Conservation (phyloP, 2,329 filamentous ascomycete species). For the Colletotrichum abscissum region DNA sequence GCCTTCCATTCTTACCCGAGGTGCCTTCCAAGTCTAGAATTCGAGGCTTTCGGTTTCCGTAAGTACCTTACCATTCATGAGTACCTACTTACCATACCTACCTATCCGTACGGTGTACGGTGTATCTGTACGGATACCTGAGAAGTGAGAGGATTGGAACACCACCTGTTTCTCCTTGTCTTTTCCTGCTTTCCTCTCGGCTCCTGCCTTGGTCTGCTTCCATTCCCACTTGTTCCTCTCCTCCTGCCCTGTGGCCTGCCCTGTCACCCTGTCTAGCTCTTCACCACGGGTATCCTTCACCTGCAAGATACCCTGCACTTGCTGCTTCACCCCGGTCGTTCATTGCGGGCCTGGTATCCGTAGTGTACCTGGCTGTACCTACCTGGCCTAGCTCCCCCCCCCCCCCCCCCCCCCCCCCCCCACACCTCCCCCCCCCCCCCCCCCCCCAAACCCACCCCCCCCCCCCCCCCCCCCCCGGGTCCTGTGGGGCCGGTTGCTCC, state of each 20-base stretch:
- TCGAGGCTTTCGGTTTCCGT: too few relatives aligned
- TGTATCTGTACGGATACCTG: not conserved
- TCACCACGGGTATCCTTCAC: not conserved
- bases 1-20: too few relatives aligned
- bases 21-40: too few relatives aligned
- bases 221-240: not conserved
- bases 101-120: too few relatives aligned
- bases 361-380: too few relatives aligned
- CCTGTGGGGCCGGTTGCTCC: too few relatives aligned
- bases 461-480: too few relatives aligned
- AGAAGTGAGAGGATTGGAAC: not conserved
- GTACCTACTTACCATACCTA: too few relatives aligned
- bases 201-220: constrained; percentile 23
- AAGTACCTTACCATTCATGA: too few relatives aligned
- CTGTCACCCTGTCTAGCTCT: not conserved
- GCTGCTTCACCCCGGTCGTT: constrained; percentile 6
- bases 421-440: too few relatives aligned
- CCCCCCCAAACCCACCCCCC: too few relatives aligned
- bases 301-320: not conserved
- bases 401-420: too few relatives aligned
- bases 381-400: not conserved
- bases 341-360: constrained; percentile 11
- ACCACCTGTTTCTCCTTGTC: not conserved
- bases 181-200: constrained; percentile 1
- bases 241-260: not conserved